These are phyloP conservation scores for Talaromyces wortmannii DNA, from an alignment of 495 filamentous ascomycete genomes.

Conservation along the genomic window DNA sequence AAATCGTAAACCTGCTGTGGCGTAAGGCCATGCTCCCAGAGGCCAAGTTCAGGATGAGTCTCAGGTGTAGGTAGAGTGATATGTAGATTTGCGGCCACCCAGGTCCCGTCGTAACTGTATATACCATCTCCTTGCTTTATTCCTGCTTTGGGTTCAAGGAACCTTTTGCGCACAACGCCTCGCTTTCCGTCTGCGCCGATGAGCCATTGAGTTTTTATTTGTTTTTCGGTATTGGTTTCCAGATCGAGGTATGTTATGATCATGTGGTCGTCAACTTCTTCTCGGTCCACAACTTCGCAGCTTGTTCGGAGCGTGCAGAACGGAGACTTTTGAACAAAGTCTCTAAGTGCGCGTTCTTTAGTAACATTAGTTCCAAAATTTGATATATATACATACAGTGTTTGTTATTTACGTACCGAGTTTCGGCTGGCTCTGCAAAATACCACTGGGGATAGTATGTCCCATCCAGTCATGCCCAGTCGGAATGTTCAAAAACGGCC, in stretches of 20 bases:
- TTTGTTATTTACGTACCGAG: background rate
- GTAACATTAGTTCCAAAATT: background rate
- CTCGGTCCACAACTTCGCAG: constrained; percentile 19
- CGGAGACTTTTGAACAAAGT: constrained; percentile 1
- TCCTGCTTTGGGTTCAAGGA: constrained; percentile 30
- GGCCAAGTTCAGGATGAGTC: constrained; percentile 33
- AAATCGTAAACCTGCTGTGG: constrained; percentile 32
- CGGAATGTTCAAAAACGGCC: background rate
- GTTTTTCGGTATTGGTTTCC: constrained; percentile 3
- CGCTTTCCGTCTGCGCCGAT: constrained; percentile 40
- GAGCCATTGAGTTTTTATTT: constrained; percentile 21
- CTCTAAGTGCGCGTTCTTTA: constrained; percentile 2
- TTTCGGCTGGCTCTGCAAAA: background rate
- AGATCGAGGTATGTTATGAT: constrained; percentile 19
- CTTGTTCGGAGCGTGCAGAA: constrained; percentile 19
- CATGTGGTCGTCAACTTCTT: constrained; percentile 12
- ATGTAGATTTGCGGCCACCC: constrained; percentile 35
- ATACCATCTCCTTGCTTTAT: constrained; percentile 8
- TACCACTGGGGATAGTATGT: background rate
- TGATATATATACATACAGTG: background rate
- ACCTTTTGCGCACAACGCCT: constrained; percentile 34
- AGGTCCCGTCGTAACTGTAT: constrained; percentile 27
- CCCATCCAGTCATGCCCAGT: background rate
- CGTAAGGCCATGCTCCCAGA: constrained; percentile 32
- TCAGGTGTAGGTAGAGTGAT: constrained; percentile 30